Base-by-base conservation (phyloP, 1,139 yeast genomes). In the Schizosaccharomyces versatilis region DNA sequence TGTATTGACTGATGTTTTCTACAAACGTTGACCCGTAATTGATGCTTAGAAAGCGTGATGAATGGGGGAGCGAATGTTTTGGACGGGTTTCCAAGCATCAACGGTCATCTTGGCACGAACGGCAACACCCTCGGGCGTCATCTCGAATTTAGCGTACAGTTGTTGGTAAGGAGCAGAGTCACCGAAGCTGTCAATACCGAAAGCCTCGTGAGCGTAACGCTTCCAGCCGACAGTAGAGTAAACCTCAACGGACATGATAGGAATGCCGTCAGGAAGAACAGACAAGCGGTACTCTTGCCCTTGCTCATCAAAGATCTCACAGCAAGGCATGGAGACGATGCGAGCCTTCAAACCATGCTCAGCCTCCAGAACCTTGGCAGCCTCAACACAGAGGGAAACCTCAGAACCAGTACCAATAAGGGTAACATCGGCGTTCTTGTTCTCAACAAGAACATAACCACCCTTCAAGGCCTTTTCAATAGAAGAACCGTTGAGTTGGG, bases 131-230 rank as follows among this genome's bases (percentile, higher is more conserved):
- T 85, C 96, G 62, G 93, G 82, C 56, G 95, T 88, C 76, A 93
- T 90, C 62, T 78, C 95, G 64, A 88, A 84, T 75, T 68, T 73
- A 71, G 84, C 78, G 80, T 80, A 93, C 59, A 90, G 77, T 60
- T 83, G 85, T 59, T 73, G 72, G 67, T 82, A 94, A 69, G 85
- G 84, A 69, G 95, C 98, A 60, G 97, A 86, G 61, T 93, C 94
- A 77, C 99, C 99, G 68, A 90, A 93, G 73, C 86, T 79, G 78
- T 86, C 79, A 68, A 93, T 77, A 71, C 97, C 96, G 67, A 90
- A 84, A 71, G 86, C 94, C 74, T 84, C 94, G 74, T 93, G 98
- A 59, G 97, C 79, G 76, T 86, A 93, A 72, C 81, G 84, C 65
- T 81, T 75, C 99, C 98, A 93, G 60, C 96, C 96, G 64, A 77